These are phyloP conservation scores for Nasturtium officinale DNA, from an alignment of 345 rosid species.

Conservation along the genomic window DNA sequence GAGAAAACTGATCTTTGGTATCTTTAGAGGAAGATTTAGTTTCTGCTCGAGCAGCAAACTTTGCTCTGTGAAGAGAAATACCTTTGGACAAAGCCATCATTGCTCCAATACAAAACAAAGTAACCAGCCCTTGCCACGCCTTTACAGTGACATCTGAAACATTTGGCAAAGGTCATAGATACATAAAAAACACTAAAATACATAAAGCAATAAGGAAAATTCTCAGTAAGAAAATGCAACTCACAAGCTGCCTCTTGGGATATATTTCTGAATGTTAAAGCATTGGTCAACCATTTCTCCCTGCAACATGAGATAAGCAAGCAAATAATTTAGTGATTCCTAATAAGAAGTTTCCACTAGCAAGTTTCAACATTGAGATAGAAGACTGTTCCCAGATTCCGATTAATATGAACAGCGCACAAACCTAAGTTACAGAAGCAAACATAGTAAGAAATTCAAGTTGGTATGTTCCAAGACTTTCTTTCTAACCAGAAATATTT, in stretches of 20 bases:
- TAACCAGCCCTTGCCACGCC: constrained; percentile 51
- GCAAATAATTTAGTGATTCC: neutral
- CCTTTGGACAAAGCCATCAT: constrained; percentile 64
- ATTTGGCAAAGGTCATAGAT: constrained; percentile 17
- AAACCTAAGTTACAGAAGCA: neutral
- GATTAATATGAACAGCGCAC: neutral
- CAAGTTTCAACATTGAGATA: constrained; percentile 6
- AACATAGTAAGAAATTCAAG: neutral
- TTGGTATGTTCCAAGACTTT: neutral
- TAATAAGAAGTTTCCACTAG: neutral
- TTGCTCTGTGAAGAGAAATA: constrained; percentile 51
- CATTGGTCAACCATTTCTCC: constrained; percentile 60
- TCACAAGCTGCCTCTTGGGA: constrained; percentile 71
- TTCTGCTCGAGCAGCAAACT: constrained; percentile 36
- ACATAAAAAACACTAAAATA: neutral
- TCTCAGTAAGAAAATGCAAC: constrained; percentile 34
- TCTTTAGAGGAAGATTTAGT: constrained; percentile 49
- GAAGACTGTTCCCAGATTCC: constrained; percentile 14
- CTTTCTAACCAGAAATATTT: constrained; percentile 25
- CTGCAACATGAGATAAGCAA: constrained; percentile 47
- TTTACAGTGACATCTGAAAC: constrained; percentile 62
- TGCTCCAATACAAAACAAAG: constrained; percentile 63
- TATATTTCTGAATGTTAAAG: constrained; percentile 51
- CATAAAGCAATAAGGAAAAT: constrained; percentile 25
- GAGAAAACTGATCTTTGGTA: constrained; percentile 53